These are phyloP conservation scores for Cymbopogon flexuosus DNA, from an alignment of 202 grass and related monocot genomes.

Conservation along the genomic window DNA sequence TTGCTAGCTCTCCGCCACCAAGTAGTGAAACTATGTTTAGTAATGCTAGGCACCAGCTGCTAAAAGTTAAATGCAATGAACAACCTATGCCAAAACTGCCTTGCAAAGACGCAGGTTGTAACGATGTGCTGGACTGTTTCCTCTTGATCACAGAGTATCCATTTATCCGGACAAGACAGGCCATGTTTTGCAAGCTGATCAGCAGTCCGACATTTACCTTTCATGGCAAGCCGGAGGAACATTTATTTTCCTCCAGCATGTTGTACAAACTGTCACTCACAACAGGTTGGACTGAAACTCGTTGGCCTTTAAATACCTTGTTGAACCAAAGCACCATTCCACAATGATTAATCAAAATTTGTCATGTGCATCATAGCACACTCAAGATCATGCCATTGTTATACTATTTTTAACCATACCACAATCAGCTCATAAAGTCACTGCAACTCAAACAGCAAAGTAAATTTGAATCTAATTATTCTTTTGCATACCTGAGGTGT, in stretches of 20 bases:
- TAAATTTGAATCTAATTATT: neutral
- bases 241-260: constrained; percentile 15
- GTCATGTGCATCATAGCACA: neutral
- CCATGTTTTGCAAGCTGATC: neutral
- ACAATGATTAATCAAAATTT: constrained; percentile 1
- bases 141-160: neutral
- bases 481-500: constrained; percentile 66
- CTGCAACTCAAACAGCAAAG: neutral
- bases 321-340: constrained; percentile 12
- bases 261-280: neutral
- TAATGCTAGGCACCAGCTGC: neutral
- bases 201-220: neutral
- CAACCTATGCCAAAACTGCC: neutral
- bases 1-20: neutral
- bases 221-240: neutral
- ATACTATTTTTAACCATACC: neutral
- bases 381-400: neutral
- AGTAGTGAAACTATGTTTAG: neutral
- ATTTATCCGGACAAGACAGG: neutral
- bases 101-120: neutral
- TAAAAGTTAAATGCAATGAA: neutral
- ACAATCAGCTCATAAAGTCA: constrained; percentile 14
- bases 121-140: neutral
- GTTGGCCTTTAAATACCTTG: neutral
- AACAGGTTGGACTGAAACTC: neutral